A percentile compares a stretch with the other conserved stretches of the same genome.
Conservation (phyloP, 108 stramenopile genomes). For the Cyclotella cryptica region DNA sequence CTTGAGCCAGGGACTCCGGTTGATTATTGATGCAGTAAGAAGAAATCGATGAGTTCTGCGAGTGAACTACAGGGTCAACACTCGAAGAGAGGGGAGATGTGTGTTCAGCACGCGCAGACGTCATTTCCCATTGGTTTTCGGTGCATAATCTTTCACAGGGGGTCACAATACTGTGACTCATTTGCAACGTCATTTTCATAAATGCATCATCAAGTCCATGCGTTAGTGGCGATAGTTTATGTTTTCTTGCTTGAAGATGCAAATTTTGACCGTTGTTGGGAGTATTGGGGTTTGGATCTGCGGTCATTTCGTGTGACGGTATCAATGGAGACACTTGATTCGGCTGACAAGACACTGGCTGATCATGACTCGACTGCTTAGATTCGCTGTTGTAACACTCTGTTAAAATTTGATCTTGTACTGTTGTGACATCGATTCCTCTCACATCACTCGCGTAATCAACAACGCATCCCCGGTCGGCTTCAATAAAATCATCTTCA, state of each 20-base stretch:
- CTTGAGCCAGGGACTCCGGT: background rate
- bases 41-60: background rate
- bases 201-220: slow-evolving; percentile 9
- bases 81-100: slow-evolving; percentile 1
- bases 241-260: background rate
- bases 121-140: background rate
- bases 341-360: background rate
- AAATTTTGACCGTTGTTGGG: background rate
- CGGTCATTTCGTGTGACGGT: background rate
- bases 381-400: background rate
- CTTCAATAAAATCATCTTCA: slow-evolving; percentile 21
- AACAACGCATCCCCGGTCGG: slow-evolving; percentile 7
- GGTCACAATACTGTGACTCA: background rate
- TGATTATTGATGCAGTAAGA: background rate
- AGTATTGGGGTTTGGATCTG: background rate
- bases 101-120: background rate
- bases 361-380: background rate
- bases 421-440: background rate
- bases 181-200: slow-evolving; percentile 12
- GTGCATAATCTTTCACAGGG: background rate
- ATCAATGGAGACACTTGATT: background rate
- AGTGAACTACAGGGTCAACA: background rate
- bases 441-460: background rate
- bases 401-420: background rate
- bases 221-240: background rate